Base-by-base conservation (phyloP, 2,329 filamentous ascomycete species). In the Magnaporthiopsis incrustans region DNA sequence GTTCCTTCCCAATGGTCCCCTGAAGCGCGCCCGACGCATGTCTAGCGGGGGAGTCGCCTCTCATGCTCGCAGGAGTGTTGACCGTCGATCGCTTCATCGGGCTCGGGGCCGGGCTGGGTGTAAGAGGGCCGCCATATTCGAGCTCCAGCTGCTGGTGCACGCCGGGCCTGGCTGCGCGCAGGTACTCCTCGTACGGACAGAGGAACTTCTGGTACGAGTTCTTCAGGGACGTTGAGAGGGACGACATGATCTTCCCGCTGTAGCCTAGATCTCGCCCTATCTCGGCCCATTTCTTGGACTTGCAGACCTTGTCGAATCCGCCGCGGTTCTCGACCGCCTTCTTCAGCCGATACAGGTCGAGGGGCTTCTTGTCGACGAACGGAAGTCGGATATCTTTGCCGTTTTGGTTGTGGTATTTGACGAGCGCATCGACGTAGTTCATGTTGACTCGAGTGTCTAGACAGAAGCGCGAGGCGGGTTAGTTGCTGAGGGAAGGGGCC, bases 211-310 rank as follows among this genome's bases (percentile, higher is more conserved):
- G 92, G 71, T 96, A 99, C 0, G 95, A 98, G 75, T 99, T 99
- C 75, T 98, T 99, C 57, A 99, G 83, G 6, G 95, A 98, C 0
- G 95, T 99, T 7, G 95, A 99, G 60, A 99, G 80, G 11, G 95
- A 98, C 2, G 94, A 98, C 95, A 99, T 99, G 67, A 99, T 99
- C 80, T 99, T 99, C 73, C 95, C 95, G 73, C 94, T 98, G 77
- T 99, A 99, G 64, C 95, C 95, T 60, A 99, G 79, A 74, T 98
- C 95, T 71, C 95, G 88, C 44, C 95, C 95, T 70, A 99, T 98
- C 76, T 99, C 95, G 22, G 95, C 95, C 95, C 95, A 99, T 79
- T 98, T 98, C 78, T 99, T 99, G 64, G 89, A 84, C 77, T 97
- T 97, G 82, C 95, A 99, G 59, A 99, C 95, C 72, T 91, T 91